Evolutionary conservation across 202 grass and related monocot genomes (phyloP), one percentile per base, ranked within the genome.

Genomic region (Sporobolus alterniflorus): DNA sequence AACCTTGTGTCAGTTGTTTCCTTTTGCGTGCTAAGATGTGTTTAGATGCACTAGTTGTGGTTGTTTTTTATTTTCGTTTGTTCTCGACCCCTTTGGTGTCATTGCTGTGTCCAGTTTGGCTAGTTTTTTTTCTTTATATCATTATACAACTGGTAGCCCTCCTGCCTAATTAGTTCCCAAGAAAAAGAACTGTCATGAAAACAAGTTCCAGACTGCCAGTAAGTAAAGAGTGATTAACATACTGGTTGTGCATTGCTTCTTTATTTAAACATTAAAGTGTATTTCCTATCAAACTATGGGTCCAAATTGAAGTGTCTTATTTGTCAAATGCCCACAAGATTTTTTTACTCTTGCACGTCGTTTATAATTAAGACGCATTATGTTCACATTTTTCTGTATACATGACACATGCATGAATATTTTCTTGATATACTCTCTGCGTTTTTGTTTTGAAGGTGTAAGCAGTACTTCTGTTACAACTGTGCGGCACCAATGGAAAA

Each of bases 381-480:
- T 57, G 6, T 75, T 78, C 42, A 17, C 10, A 34, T 2, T 11
- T 77, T 55, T 46, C 68, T n/a, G 3, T 64, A 81, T 54, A 52
- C 54, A 43, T 54, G 51, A 55, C 15, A 56, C 6, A 81, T 52
- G 20, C 10, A 14, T 83, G 51, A 30, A 26, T 71, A 6, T 41
- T 68, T 21, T 59, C 60, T 71, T 14, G 15, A 66, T 47, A 25
- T 71, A 17, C 60, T 48, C 24, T 49, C 64, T 7, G 34, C 29
- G 54, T 57, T 64, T 88, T 76, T 82, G 10, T 82, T 85, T 87
- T 87, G 80, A 83, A 94, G 92, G 85, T 97, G 92, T 77, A 72
- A 91, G 6, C 89, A 90, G 54, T 87, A 80, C 74, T 97, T 97
- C 85, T 97, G 94, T 69, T 97, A 97, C 72, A 36, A 51, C 15